Evolutionary conservation across 176 grass and related monocot genomes (phyloP).

Genomic region (Saccharum officinarum): DNA sequence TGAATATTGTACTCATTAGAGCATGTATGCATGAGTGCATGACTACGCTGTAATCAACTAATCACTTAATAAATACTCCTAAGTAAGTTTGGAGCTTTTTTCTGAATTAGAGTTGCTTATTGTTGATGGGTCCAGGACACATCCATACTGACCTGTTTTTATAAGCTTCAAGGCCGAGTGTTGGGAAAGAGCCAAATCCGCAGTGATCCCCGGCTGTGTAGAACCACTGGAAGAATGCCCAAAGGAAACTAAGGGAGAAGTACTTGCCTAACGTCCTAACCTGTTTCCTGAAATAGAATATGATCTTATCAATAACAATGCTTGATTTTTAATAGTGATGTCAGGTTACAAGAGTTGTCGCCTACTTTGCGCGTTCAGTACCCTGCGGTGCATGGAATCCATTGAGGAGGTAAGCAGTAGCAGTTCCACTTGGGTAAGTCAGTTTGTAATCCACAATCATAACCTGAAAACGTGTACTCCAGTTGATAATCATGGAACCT

Average conservation of each 20-base stretch:
- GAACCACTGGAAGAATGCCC: constrained; percentile 97
- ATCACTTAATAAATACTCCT: neutral
- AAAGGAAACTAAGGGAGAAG: constrained; percentile 61
- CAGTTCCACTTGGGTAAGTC: constrained; percentile 84
- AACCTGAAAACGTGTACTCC: constrained; percentile 44
- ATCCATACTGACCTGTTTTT: constrained; percentile 50
- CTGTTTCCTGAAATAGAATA: constrained; percentile 63
- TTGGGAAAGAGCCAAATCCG: constrained; percentile 61
- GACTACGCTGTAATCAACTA: neutral
- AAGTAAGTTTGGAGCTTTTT: neutral
- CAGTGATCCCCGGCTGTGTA: constrained; percentile 65
- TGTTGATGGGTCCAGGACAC: neutral
- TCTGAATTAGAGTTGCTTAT: neutral
- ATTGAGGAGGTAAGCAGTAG: constrained; percentile 85
- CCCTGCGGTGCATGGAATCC: constrained; percentile 74
- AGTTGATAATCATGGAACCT: neutral
- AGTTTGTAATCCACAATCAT: constrained; percentile 95
- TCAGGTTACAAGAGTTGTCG: neutral
- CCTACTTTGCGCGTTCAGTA: constrained; percentile 64
- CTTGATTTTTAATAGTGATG: constrained; percentile 8
- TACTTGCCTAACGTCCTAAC: constrained; percentile 59
- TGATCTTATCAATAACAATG: neutral
- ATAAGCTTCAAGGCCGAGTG: constrained; percentile 67
- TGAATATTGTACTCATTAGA: neutral
- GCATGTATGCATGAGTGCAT: neutral